Evolutionary conservation across 371 early-diverging fungal species (phyloP), one percentile per base, ranked within the genome.

Genomic region (Circinella minor): DNA sequence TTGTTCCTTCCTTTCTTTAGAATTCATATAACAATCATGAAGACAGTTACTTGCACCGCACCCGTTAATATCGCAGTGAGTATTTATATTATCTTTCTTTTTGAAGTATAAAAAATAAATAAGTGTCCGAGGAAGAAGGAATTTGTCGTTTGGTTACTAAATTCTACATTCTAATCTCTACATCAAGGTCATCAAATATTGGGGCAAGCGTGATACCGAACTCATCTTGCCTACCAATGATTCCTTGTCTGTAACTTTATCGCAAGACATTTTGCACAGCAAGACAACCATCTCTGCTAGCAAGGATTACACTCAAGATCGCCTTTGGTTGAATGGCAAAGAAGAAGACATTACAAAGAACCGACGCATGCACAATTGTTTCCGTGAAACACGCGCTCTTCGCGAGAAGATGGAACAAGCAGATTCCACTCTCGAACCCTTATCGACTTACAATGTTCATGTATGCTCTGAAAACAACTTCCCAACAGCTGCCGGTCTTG

Each of bases 401-500:
- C 92, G 98, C 68, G 71, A 77, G 37, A 83, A 81, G 47, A 78
- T 91, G 72, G 95, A 96, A 79, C 77, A 87, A 55, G 77, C 86
- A 70, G 76, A 80, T 78, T 66, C 84, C 74, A 63, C 69, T 75
- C 66, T 83, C 38, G 78, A 80, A 13, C 82, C 82, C 8, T 77
- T 93, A 64, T 90, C 92, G 1, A 72, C 76, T 36, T 89, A 88
- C 75, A 71, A 77, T 39, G 69, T 98, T 61, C 95, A 93, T 73
- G 90, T 98, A 51, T 91, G 91, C 74, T 97, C 98, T 37, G 94
- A 90, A 72, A 99, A 99, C 90, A 99, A 97, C 88, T 99, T 99
- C 79, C 99, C 99, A 27, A 98, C 99, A 8, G 99, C 99, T 46
- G 99, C 99, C 9, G 99, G 99, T n/a, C 85, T 99, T 49, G 99